These are phyloP conservation scores for Sclerotiophoma versabilis DNA, from an alignment of 2,329 filamentous ascomycete genomes.

Conservation along the genomic window DNA sequence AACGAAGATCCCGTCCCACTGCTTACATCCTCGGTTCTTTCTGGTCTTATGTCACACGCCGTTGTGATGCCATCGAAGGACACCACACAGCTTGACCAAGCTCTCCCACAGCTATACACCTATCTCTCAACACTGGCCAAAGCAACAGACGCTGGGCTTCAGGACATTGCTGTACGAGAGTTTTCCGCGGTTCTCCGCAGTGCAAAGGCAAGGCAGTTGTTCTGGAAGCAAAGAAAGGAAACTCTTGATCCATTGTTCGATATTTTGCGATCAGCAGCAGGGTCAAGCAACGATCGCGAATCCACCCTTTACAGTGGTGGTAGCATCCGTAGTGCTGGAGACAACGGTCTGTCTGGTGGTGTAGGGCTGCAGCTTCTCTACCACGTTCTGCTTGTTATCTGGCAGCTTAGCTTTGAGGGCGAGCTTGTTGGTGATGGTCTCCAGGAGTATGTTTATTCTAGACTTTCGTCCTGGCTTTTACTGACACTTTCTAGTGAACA, in stretches of 20 bases:
- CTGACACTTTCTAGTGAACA: conserved; percentile 72
- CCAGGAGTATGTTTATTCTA: conserved; percentile 71
- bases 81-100: conserved; percentile 70
- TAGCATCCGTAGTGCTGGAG: conserved; percentile 65
- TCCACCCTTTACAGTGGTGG: conserved; percentile 61
- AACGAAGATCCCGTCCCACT: conserved; percentile 88
- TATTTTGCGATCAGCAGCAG: conserved; percentile 78
- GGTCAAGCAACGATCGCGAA: conserved; percentile 74
- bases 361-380: conserved; percentile 94
- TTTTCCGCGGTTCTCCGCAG: conserved; percentile 86
- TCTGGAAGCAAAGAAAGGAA: conserved; percentile 90
- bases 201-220: conserved; percentile 75
- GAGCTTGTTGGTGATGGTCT: conserved; percentile 76
- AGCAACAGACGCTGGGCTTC: conserved; percentile 84
- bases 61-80: conserved; percentile 67
- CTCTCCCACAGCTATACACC: conserved; percentile 81
- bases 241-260: conserved; percentile 82
- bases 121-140: conserved; percentile 86
- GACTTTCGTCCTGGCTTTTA: not conserved
- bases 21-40: conserved; percentile 85
- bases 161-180: conserved; percentile 93
- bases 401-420: conserved; percentile 94
- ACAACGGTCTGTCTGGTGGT: conserved; percentile 71
- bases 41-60: conserved; percentile 74
- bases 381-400: conserved; percentile 89